phyloP scores from a whole-genome alignment of 2,329 filamentous ascomycete species.

The Botryosphaeria dothidea region DNA sequence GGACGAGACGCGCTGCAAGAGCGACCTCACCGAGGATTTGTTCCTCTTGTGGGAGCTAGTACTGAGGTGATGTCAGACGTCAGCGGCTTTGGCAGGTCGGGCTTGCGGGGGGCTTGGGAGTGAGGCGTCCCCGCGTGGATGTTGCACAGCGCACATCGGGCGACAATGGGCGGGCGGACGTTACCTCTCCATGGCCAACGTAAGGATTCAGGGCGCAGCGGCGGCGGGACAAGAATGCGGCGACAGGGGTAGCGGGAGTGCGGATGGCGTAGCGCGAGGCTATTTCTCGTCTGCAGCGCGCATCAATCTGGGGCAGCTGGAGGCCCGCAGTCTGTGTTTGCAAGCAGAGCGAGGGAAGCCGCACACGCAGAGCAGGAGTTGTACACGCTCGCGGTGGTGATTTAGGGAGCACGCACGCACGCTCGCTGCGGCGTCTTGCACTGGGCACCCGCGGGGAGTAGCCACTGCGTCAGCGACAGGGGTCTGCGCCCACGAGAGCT shows the following conservation, averaged over 20 bases:
- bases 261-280: background rate
- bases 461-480: background rate
- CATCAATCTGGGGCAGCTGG: background rate
- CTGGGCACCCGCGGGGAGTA: background rate
- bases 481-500: background rate
- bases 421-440: background rate
- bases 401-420: slow-evolving; percentile 6
- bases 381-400: background rate
- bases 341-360: background rate
- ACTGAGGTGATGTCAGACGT: slow-evolving; percentile 4
- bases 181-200: slow-evolving; percentile 15
- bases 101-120: background rate
- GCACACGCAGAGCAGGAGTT: background rate
- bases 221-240: slow-evolving; percentile 10
- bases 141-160: background rate
- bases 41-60: slow-evolving; percentile 36
- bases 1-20: slow-evolving; percentile 35
- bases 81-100: background rate
- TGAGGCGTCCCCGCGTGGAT: background rate
- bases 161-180: slow-evolving; percentile 3
- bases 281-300: background rate
- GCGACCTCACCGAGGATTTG: slow-evolving; percentile 41
- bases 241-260: slow-evolving; percentile 2
- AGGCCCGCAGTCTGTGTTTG: background rate
- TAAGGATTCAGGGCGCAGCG: slow-evolving; percentile 1